A percentile compares a stretch with the other conserved stretches of the same genome.
phyloP scores from a whole-genome alignment of 345 rosid species.

The Limnanthes douglasii region DNA sequence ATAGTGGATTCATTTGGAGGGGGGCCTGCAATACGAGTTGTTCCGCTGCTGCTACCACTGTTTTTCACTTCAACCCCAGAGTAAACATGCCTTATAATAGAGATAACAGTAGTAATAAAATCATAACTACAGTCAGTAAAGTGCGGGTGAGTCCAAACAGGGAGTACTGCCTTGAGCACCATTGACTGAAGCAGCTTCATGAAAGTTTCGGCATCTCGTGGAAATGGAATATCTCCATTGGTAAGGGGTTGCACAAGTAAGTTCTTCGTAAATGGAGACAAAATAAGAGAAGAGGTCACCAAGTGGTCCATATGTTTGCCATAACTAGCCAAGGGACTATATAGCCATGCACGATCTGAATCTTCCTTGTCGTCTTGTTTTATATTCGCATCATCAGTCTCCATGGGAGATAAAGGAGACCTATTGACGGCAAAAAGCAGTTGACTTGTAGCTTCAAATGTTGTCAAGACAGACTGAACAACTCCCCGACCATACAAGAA shows the following conservation, averaged over 20 bases:
- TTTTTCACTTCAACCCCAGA: conserved; percentile 90
- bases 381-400: conserved; percentile 53
- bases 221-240: conserved; percentile 49
- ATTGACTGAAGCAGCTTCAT: conserved; percentile 86
- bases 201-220: conserved; percentile 80
- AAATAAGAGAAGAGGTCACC: conserved; percentile 75
- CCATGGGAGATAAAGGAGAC: conserved; percentile 74
- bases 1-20: conserved; percentile 87
- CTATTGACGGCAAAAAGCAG: conserved; percentile 60
- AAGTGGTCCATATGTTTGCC: conserved; percentile 92
- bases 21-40: conserved; percentile 60
- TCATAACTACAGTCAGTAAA: conserved; percentile 71
- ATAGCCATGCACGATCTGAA: conserved; percentile 68
- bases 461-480: conserved; percentile 67
- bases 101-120: conserved; percentile 58
- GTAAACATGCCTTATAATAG: conserved; percentile 75
- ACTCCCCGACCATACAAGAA: conserved; percentile 76
- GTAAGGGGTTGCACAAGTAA: conserved; percentile 64
- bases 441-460: conserved; percentile 94
- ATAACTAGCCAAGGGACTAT: conserved; percentile 84
- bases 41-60: conserved; percentile 24
- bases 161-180: conserved; percentile 85
- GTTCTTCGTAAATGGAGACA: conserved; percentile 82
- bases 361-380: conserved; percentile 60
- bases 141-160: conserved; percentile 83